Base-by-base conservation (phyloP, 2,329 filamentous ascomycete genomes). In the Cercospora janseana region DNA sequence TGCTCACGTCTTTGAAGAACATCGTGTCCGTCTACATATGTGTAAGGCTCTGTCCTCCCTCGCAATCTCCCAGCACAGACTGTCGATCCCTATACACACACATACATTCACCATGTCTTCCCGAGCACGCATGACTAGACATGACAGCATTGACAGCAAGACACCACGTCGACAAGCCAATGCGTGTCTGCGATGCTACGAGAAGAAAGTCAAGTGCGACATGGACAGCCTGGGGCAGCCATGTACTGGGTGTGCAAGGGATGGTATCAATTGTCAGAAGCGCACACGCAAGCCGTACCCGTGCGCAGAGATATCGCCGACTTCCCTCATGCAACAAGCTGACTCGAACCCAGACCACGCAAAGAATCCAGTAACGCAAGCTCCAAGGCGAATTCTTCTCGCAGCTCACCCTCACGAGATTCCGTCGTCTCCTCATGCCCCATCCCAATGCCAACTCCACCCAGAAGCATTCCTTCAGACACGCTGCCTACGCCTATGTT, bases 171-270 rank as follows among this genome's bases (percentile, higher is more conserved):
- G 47, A n/a, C 40, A 50, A 31, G 47, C 47, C 23, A 50, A 45
- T 24, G 47, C 47, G 15, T 50, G 47, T 31, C 31, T 50, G 10
- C 40, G 47, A 10, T 50, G 47, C 47, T 50, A 50, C 26, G 47
- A 50, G 32, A 50, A 50, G 40, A 50, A 50, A 26, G 40, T 50
- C 29, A 50, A 50, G 29, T 50, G 47, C 18, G 47, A 50, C 23
- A 50, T 50, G 47, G 47, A 50, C 23, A 38, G 40, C 24, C 40
- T 45, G 23, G 40, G 47, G 12, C 40, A 45, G 40, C 47, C 47
- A 28, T 50, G 47, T 21, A 50, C 47, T n/a, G 47, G 47, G 18
- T 50, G 47, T 28, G 24, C 29, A 16, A 31, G 40, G 12, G 47
- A 43, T 20, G 47, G 47, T 16, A 45, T 50, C 40, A 44, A 23